Evolutionary conservation across 176 grass and related monocot genomes (phyloP).

Genomic region (Aegilops longissima): DNA sequence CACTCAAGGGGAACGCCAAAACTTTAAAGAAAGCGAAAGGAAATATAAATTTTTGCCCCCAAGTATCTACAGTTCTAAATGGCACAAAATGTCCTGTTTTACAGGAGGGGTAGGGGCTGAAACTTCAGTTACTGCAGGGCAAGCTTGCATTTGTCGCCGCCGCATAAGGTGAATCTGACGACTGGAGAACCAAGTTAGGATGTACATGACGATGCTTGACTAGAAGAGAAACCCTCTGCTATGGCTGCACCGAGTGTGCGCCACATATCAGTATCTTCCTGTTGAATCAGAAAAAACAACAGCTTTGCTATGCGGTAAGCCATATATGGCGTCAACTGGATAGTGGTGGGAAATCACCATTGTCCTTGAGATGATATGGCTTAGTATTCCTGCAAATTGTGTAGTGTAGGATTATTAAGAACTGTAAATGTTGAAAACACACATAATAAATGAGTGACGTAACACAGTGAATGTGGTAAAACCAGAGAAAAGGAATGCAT

Average conservation of each 20-base stretch:
- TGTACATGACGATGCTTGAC: slow-evolving; percentile 24
- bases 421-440: slow-evolving; percentile 8
- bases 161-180: background rate
- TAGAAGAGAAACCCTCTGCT: background rate
- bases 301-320: slow-evolving; percentile 19
- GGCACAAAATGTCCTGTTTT: background rate
- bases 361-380: slow-evolving; percentile 77
- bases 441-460: slow-evolving; percentile 4
- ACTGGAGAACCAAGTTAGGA: slow-evolving; percentile 11
- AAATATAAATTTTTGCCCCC: background rate
- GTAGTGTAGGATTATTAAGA: background rate
- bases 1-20: background rate
- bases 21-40: background rate
- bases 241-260: background rate
- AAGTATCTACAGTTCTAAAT: slow-evolving; percentile 28
- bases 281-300: slow-evolving; percentile 5
- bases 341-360: slow-evolving; percentile 82
- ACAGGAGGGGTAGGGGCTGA: background rate
- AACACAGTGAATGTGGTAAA: background rate
- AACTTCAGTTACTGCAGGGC: background rate
- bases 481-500: background rate
- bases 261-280: slow-evolving; percentile 6
- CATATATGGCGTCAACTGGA: slow-evolving; percentile 39
- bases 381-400: slow-evolving; percentile 49
- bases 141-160: background rate